Percentiles rank a stretch among this genome's conserved stretches.
Evolutionary conservation across 139 green algal genomes (phyloP).

Genomic region (Chlorella sp.): DNA sequence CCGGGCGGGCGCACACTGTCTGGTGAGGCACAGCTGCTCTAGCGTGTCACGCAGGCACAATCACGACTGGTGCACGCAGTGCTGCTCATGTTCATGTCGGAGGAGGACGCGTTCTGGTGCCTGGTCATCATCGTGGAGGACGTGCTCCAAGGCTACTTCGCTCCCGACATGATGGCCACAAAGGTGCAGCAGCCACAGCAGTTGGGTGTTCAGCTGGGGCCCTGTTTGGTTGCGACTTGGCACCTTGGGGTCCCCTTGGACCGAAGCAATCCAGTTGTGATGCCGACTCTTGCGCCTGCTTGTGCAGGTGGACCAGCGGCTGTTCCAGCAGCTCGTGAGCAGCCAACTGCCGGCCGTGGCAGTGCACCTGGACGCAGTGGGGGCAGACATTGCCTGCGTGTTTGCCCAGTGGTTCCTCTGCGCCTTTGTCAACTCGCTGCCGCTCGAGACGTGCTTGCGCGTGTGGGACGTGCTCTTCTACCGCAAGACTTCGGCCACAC

Average conservation of each 20-base stretch:
- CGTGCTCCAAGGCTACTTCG: slow-evolving; percentile 75
- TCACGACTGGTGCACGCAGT: slow-evolving; percentile 46
- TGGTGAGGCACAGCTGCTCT: too few relatives aligned
- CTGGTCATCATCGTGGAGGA: slow-evolving; percentile 67
- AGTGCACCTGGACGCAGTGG: slow-evolving; percentile 49
- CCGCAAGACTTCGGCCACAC: slow-evolving; percentile 30
- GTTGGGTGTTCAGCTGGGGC: too few relatives aligned
- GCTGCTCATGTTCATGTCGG: slow-evolving; percentile 61
- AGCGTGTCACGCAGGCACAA: too few relatives aligned
- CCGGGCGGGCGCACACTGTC: too few relatives aligned
- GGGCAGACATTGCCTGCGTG: slow-evolving; percentile 52
- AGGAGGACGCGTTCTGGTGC: slow-evolving; percentile 90
- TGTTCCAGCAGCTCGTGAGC: slow-evolving; percentile 55
- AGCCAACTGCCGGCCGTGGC: slow-evolving; percentile 49
- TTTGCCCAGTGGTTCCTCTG: slow-evolving; percentile 68
- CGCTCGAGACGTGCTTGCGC: slow-evolving; percentile 73
- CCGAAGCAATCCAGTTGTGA: too few relatives aligned
- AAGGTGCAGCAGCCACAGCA: too few relatives aligned
- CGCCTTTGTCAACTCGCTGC: slow-evolving; percentile 84
- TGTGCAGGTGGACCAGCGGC: slow-evolving; percentile 64
- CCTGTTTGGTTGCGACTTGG: too few relatives aligned
- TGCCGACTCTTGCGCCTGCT: too few relatives aligned
- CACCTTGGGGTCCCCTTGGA: too few relatives aligned
- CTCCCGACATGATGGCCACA: slow-evolving; percentile 67
- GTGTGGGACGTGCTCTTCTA: slow-evolving; percentile 65